A percentile compares a stretch with the other conserved stretches of the same genome.
phyloP scores from a whole-genome alignment of 345 rosid genomes.

The Citrus trifoliata region DNA sequence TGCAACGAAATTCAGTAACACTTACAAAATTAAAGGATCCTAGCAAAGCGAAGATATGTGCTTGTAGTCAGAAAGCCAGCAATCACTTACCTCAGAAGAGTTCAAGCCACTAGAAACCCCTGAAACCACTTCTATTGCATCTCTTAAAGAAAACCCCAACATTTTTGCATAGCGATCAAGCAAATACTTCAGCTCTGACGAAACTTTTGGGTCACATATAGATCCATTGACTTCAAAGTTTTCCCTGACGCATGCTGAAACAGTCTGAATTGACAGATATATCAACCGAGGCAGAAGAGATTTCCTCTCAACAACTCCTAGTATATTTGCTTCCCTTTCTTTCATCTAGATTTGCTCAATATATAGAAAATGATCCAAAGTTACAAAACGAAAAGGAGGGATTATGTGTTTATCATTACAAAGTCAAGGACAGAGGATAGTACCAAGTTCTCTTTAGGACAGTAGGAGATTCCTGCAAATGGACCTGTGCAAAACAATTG shows the following conservation, averaged over 20 bases:
- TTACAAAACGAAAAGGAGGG: conserved; percentile 7
- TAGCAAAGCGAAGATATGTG: background rate
- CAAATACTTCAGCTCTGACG: conserved; percentile 59
- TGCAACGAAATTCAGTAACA: background rate
- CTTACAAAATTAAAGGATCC: background rate
- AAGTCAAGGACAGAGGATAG: conserved; percentile 16
- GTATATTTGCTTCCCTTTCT: conserved; percentile 61
- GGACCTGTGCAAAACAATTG: conserved; percentile 55
- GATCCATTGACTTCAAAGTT: conserved; percentile 59
- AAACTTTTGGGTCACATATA: conserved; percentile 41
- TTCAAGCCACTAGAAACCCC: conserved; percentile 56
- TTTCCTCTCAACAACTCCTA: conserved; percentile 53
- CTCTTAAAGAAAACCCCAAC: conserved; percentile 69
- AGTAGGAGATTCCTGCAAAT: conserved; percentile 71
- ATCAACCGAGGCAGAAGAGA: conserved; percentile 87
- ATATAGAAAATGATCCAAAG: background rate
- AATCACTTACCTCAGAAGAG: conserved; percentile 51
- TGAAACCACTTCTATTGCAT: conserved; percentile 52
- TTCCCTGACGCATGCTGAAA: conserved; percentile 54
- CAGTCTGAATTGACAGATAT: conserved; percentile 75
- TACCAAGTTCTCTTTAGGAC: conserved; percentile 67
- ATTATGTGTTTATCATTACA: background rate
- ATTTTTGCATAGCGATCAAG: conserved; percentile 72
- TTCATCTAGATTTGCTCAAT: conserved; percentile 39
- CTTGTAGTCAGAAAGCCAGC: background rate